phyloP scores from a whole-genome alignment of 306 rosid species.

The cucumber (Cucumis sativus) region DNA sequence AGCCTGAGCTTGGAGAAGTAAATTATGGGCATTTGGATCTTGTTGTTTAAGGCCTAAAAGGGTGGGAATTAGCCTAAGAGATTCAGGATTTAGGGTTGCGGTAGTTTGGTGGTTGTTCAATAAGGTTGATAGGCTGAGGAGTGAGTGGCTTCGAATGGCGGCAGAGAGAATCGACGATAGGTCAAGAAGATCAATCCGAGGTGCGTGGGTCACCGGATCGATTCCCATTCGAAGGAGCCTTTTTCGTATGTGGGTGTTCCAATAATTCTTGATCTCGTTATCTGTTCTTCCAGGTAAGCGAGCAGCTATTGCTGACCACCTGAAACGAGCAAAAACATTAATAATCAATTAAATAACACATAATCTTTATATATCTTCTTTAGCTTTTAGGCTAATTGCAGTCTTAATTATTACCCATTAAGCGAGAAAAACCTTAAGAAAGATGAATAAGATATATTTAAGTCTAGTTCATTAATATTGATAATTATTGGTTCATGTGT shows the following conservation, averaged over 20 bases:
- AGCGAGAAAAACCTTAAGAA: too few relatives aligned
- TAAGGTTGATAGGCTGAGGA: slow-evolving; percentile 44
- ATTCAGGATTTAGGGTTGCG: slow-evolving; percentile 37
- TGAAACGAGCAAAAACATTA: background rate
- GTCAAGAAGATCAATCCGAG: slow-evolving; percentile 74
- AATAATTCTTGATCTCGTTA: slow-evolving; percentile 83
- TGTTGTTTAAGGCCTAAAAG: slow-evolving; percentile 36
- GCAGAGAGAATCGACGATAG: slow-evolving; percentile 44
- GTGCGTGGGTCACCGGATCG: slow-evolving; percentile 85
- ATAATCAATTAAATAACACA: too few relatives aligned
- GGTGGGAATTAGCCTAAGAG: slow-evolving; percentile 39
- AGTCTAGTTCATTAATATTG: too few relatives aligned
- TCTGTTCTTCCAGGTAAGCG: slow-evolving; percentile 87
- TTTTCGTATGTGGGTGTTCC: slow-evolving; percentile 87
- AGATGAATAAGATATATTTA: too few relatives aligned
- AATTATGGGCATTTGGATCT: slow-evolving; percentile 11
- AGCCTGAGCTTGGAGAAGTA: slow-evolving; percentile 15
- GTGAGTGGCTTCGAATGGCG: slow-evolving; percentile 33
- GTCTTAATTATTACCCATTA: too few relatives aligned
- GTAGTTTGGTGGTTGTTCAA: slow-evolving; percentile 30
- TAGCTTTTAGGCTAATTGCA: too few relatives aligned
- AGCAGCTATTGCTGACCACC: slow-evolving; percentile 94
- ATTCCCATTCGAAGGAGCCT: slow-evolving; percentile 71
- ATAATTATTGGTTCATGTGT: too few relatives aligned
- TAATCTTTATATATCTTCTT: too few relatives aligned